These are phyloP conservation scores for Hylodesmum podocarpum DNA, from an alignment of 306 rosid genomes.

Conservation along the genomic window DNA sequence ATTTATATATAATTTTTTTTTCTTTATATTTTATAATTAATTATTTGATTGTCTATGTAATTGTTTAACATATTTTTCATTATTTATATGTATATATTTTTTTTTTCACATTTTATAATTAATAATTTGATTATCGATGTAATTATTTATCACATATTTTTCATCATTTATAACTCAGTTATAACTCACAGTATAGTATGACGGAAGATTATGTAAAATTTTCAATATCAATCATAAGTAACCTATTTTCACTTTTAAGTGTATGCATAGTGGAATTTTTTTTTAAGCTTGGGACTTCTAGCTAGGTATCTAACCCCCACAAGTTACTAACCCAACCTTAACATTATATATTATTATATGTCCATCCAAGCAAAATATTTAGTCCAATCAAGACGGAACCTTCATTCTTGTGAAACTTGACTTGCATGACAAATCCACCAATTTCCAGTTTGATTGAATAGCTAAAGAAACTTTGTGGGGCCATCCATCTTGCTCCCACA, in stretches of 20 bases:
- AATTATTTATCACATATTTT: no score
- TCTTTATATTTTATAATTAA: no score
- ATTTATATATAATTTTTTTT: no score
- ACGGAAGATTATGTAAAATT: no score
- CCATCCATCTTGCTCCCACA: slow-evolving; percentile 44
- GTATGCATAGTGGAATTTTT: background rate
- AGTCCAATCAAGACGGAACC: slow-evolving; percentile 55
- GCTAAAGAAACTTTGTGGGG: slow-evolving; percentile 45
- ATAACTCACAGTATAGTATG: no score
- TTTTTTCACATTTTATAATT: no score
- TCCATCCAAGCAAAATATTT: slow-evolving; percentile 23
- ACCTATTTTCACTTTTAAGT: background rate
- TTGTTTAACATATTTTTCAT: no score
- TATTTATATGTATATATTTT: no score
- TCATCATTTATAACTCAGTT: no score
- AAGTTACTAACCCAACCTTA: slow-evolving; percentile 16
- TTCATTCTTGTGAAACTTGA: slow-evolving; percentile 45
- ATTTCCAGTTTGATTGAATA: slow-evolving; percentile 55
- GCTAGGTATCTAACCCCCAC: slow-evolving; percentile 24
- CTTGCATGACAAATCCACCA: slow-evolving; percentile 50
- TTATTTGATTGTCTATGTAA: no score
- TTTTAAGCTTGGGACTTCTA: background rate
- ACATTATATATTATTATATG: background rate
- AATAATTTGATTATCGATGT: no score
- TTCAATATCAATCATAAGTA: background rate